Base-by-base conservation (phyloP, 768 basidiomycete genomes). In the Coprinopsis strossmayeri region DNA sequence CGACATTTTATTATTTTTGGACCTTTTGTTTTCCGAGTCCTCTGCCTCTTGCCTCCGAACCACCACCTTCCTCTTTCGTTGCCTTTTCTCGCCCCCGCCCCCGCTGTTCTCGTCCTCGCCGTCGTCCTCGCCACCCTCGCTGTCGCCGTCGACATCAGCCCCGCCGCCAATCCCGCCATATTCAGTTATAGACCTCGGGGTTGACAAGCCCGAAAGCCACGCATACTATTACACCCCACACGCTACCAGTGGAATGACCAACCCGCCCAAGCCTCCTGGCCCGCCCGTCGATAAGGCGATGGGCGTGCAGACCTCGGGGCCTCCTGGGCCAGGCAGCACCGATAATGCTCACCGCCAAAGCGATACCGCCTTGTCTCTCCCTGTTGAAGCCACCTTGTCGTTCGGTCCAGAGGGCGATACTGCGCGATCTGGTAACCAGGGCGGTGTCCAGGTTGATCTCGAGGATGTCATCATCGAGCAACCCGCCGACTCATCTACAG, bases 1-100 rank as follows among this genome's bases (percentile, higher is more conserved):
- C n/a, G n/a, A 28, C 28, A 45, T 45, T 5, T 42, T 42, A 26
- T 26, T 42, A 45, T 30, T 45, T 45, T 42, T 42, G 40, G 40
- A 5, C 23, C 40, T 7, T 21, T 26, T 42, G 40, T 42, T 42
- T 42, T 42, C 40, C 21, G 5, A 5, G 3, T 32, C 27, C 17
- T 45, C n/a, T 45, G 28, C 41, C 20, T 17, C 41, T 45, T 45
- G 43, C 30, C n/a, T 45, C 43, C 30, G 43, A 45, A 45, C 43
- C 43, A 45, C 43, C 12, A 27, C 43, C 27, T 28, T 18, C 43
- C 11, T 20, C 25, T 10, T 23, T 23, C 4, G 5, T 17, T 11
- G 41, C 24, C 18, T 17, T 26, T 17, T 23, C 5, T 42, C 25
- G 9, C 41, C 25, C 41, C 17, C 41, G 41, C 41, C 41, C 10